Evolutionary conservation across 2,329 filamentous ascomycete species (phyloP), one percentile per base, ranked within the genome.

Genomic region (Diplodia intermedia): DNA sequence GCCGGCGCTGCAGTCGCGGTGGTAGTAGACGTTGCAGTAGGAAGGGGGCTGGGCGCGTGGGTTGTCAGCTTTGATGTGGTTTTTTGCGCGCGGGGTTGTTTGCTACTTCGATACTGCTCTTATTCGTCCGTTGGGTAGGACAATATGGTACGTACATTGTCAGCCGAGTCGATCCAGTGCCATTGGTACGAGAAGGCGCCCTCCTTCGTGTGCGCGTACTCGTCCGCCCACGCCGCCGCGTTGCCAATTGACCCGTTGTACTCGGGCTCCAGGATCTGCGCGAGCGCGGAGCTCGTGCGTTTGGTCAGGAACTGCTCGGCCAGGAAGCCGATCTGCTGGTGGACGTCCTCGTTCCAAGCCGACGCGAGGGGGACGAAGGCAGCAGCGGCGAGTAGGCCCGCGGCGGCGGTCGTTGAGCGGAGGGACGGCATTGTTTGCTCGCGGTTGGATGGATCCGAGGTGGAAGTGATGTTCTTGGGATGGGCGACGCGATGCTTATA

Each of bases 111-210:
- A 9, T 14, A 8, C n/a, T 38, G 18, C n/a, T n/a, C 54, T n/a
- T 26, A 15, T 9, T n/a, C 29, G 11, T 9, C 20, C 18, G 9
- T 11, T 14, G 9, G 8, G 5, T 36, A 9, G 4, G n/a, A n/a
- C 12, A n/a, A n/a, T n/a, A 7, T n/a, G 23, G 26, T 29, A 62
- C 66, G 31, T 55, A 68, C 66, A 53, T 73, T 68, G 67, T 80
- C 78, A 23, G 77, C 73, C 0, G 77, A 73, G 60, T 79, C 77
- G 63, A 81, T 79, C 77, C 78, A 81, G 66, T 80, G 78, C 79
- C 79, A 81, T 62, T 79, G 78, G 67, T 80, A 80, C 12, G 76
- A 79, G 68, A 78, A 80, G n/a, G 75, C 74, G n/a, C 78, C 79
- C 70, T 79, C 74, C 20, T 71, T 69, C 2, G 77, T 79, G 54